These are phyloP conservation scores for Nakaseomyces glabratus DNA, from an alignment of 1,139 yeast genomes.

Conservation along the genomic window DNA sequence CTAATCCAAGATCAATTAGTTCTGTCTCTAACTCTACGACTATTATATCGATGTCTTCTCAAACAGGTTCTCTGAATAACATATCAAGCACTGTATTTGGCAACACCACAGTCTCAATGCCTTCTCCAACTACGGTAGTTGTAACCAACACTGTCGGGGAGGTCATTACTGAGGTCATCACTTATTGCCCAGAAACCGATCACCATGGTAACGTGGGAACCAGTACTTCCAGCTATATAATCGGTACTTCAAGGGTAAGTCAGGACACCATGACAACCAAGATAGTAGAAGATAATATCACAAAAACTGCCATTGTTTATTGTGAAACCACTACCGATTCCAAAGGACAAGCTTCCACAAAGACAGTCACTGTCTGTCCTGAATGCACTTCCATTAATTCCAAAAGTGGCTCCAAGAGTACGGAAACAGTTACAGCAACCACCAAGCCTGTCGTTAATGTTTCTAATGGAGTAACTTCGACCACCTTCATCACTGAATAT, in stretches of 20 bases:
- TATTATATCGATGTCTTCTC: too few relatives aligned
- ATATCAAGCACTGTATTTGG: too few relatives aligned
- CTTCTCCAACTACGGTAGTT: constrained; percentile 1
- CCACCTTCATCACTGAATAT: constrained; percentile 1
- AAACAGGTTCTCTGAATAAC: too few relatives aligned
- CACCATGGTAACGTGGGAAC: constrained; percentile 2
- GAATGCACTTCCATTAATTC: constrained; percentile 1
- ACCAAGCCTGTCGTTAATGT: too few relatives aligned
- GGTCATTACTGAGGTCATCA: constrained; percentile 3
- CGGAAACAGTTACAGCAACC: constrained; percentile 1
- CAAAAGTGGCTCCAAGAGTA: background rate
- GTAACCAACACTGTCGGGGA: constrained; percentile 1
- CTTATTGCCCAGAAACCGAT: constrained; percentile 5
- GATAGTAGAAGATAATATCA: constrained; percentile 5
- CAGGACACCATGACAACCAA: background rate
- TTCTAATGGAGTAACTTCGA: background rate
- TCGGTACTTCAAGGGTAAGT: constrained; percentile 2
- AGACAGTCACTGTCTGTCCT: constrained; percentile 1
- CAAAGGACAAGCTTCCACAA: background rate
- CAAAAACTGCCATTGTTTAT: background rate
- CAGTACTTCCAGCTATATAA: constrained; percentile 1
- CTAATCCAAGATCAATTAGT: constrained; percentile 13
- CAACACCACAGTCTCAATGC: constrained; percentile 3
- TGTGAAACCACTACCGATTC: constrained; percentile 3
- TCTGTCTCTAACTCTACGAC: background rate